phyloP scores from a whole-genome alignment of 768 basidiomycete genomes.

The Podaxis sp. region DNA sequence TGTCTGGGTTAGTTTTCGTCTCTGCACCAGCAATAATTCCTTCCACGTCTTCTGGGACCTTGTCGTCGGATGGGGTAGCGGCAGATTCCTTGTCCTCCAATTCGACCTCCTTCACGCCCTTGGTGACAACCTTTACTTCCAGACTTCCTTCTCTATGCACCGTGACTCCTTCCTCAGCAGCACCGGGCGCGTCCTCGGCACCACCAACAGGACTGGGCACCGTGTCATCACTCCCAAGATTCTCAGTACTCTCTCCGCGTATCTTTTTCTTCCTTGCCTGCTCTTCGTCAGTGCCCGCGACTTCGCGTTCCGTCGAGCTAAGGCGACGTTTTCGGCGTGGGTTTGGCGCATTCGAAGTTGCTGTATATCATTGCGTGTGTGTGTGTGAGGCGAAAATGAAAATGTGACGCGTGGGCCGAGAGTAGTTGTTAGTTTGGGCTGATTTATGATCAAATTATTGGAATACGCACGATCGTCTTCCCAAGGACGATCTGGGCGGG shows the following conservation, averaged over 20 bases:
- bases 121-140: slow-evolving; percentile 33
- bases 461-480: slow-evolving; percentile 63
- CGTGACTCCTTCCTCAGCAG: slow-evolving; percentile 17
- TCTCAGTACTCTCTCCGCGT: slow-evolving; percentile 26
- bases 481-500: slow-evolving; percentile 73
- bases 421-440: slow-evolving; percentile 3
- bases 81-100: slow-evolving; percentile 50
- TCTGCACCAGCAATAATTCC: background rate
- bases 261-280: slow-evolving; percentile 39
- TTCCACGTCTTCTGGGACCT: slow-evolving; percentile 33
- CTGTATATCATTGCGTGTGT: slow-evolving; percentile 26
- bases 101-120: slow-evolving; percentile 67
- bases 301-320: slow-evolving; percentile 43
- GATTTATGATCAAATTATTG: background rate
- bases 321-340: slow-evolving; percentile 63
- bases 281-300: slow-evolving; percentile 35
- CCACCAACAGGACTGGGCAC: slow-evolving; percentile 5
- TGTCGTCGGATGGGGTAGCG: slow-evolving; percentile 2
- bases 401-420: slow-evolving; percentile 2
- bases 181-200: slow-evolving; percentile 10
- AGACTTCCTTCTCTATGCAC: slow-evolving; percentile 13
- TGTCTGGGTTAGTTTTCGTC: background rate
- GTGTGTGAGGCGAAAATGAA: background rate
- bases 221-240: slow-evolving; percentile 20
- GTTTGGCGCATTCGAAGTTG: slow-evolving; percentile 71